phyloP scores from a whole-genome alignment of 2,329 filamentous ascomycete species.

The Torrubiellomyces zombiae region DNA sequence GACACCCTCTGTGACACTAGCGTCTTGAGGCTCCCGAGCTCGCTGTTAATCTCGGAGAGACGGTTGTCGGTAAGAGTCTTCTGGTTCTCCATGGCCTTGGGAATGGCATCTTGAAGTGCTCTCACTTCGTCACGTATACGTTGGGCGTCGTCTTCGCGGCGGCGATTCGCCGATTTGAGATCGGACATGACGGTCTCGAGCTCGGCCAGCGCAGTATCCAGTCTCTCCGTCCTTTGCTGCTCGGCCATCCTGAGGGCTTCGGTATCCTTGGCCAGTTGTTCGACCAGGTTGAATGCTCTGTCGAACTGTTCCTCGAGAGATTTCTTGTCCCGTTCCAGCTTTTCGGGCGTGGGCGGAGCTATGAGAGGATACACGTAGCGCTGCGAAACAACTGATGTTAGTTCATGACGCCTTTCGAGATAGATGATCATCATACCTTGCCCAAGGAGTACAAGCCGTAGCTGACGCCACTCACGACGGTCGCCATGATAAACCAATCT shows the following conservation, averaged over 20 bases:
- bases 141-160: conserved; percentile 75
- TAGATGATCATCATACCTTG: conserved; percentile 53
- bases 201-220: conserved; percentile 68
- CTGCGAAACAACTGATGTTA: conserved; percentile 20
- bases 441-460: conserved; percentile 81
- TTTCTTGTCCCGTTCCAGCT: conserved; percentile 86
- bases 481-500: conserved; percentile 99
- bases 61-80: conserved; percentile 69
- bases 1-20: conserved; percentile 52
- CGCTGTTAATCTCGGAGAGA: conserved; percentile 68
- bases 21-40: conserved; percentile 85
- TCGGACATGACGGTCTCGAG: conserved; percentile 71
- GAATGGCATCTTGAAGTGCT: conserved; percentile 67
- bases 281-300: conserved; percentile 76
- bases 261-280: conserved; percentile 84
- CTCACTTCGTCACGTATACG: conserved; percentile 76
- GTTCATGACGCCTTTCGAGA: not conserved
- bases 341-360: conserved; percentile 81
- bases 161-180: conserved; percentile 63
- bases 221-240: conserved; percentile 61
- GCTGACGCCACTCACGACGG: conserved; percentile 73
- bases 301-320: conserved; percentile 87
- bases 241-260: conserved; percentile 76
- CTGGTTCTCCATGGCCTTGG: conserved; percentile 74
- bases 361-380: conserved; percentile 86